Percentiles rank a stretch among this genome's conserved stretches.
Conservation (phyloP, 225 moss, liverwort and hornwort species). For the Rhytidiadelphus loreus region DNA sequence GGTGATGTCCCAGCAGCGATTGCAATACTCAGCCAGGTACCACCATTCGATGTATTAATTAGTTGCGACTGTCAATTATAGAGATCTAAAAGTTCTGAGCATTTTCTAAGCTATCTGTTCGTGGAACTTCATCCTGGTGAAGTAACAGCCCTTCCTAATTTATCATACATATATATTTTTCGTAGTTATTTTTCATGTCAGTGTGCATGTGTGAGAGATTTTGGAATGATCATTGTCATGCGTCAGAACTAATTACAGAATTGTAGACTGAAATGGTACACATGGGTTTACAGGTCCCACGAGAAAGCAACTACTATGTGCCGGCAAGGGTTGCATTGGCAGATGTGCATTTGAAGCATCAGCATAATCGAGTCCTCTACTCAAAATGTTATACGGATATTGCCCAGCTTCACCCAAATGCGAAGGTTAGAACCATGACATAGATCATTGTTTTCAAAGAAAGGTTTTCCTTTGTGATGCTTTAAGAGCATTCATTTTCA, state of each 20-base stretch:
- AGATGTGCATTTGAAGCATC: conserved; percentile 52
- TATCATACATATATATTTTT: neutral
- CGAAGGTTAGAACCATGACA: conserved; percentile 34
- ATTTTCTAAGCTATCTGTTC: neutral
- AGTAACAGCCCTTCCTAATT: neutral
- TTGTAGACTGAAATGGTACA: neutral
- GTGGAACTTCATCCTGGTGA: neutral
- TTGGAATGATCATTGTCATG: neutral
- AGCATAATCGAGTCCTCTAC: conserved; percentile 29
- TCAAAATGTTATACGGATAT: conserved; percentile 46
- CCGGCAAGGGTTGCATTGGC: conserved; percentile 48
- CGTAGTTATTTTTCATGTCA: neutral
- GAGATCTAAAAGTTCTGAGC: neutral
- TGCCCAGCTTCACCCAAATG: conserved; percentile 32
- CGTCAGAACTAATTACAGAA: neutral
- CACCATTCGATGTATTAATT: neutral
- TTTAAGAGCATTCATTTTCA: neutral
- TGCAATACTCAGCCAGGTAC: conserved; percentile 46
- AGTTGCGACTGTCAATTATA: neutral
- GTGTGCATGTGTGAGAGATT: neutral
- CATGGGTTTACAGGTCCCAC: conserved; percentile 26
- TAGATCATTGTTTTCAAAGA: neutral
- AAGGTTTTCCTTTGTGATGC: neutral
- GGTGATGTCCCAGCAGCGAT: conserved; percentile 44
- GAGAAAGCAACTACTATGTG: conserved; percentile 31